Percentiles rank a stretch among this genome's conserved stretches.
Evolutionary conservation across 768 basidiomycete species (phyloP).

Genomic region (Rhodotorula kratochvilovae): DNA sequence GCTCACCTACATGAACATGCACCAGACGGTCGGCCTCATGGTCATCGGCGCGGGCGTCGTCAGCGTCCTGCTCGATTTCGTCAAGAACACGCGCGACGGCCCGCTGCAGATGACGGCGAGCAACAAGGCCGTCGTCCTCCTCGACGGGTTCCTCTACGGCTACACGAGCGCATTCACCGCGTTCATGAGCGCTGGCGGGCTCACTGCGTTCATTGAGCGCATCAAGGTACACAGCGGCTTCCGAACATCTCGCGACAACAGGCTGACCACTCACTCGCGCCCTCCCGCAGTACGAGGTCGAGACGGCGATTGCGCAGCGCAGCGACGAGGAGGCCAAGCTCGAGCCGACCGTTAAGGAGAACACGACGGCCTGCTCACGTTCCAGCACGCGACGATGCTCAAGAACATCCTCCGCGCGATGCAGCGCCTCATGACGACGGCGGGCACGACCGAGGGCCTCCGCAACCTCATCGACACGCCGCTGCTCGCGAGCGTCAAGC

Average conservation of each 20-base stretch:
- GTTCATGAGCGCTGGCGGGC: slow-evolving; percentile 77
- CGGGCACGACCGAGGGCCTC: slow-evolving; percentile 87
- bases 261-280: no score
- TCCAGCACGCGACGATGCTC: slow-evolving; percentile 70
- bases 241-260: background rate
- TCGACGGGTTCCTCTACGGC: slow-evolving; percentile 87
- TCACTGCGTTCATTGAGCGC: slow-evolving; percentile 75
- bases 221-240: slow-evolving; percentile 62
- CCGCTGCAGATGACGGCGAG: slow-evolving; percentile 53
- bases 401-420: slow-evolving; percentile 86
- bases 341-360: slow-evolving; percentile 16
- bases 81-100: slow-evolving; percentile 68
- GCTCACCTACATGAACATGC: slow-evolving; percentile 77
- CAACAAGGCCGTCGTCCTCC: slow-evolving; percentile 82
- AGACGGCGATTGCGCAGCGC: slow-evolving; percentile 60
- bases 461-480: slow-evolving; percentile 89
- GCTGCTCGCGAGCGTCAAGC: slow-evolving; percentile 75
- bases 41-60: slow-evolving; percentile 89
- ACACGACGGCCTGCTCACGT: slow-evolving; percentile 58
- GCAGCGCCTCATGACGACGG: slow-evolving; percentile 95
- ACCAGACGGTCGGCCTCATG: slow-evolving; percentile 83
- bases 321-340: slow-evolving; percentile 48
- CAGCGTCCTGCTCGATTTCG: slow-evolving; percentile 78
- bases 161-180: slow-evolving; percentile 80
- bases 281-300: slow-evolving; percentile 60